Evolutionary conservation across 768 basidiomycete genomes (phyloP).

Genomic region (Calocera viscosa): DNA sequence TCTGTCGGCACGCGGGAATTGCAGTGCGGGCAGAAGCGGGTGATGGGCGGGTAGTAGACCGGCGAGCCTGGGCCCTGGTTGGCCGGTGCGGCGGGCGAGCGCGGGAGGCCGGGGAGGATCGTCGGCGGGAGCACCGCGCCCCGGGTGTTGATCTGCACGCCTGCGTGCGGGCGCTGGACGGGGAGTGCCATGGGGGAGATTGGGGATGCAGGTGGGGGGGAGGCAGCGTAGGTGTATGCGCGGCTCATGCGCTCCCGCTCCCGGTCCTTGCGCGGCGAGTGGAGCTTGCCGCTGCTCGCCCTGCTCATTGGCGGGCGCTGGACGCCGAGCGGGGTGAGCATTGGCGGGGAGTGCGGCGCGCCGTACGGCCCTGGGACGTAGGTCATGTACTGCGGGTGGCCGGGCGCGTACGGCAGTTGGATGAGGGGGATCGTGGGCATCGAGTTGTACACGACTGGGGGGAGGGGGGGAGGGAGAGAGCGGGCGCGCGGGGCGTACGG

Average conservation of each 20-base stretch:
- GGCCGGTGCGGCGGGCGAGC: neutral
- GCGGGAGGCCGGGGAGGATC: neutral
- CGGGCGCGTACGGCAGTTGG: neutral
- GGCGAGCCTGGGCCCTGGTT: neutral
- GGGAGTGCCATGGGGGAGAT: neutral
- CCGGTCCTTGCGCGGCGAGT: neutral
- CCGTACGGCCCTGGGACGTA: neutral
- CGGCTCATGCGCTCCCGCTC: neutral
- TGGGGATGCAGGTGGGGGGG: neutral
- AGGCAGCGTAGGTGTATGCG: neutral
- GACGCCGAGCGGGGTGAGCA: neutral
- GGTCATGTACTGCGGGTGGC: neutral
- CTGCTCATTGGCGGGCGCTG: neutral
- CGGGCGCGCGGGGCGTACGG: neutral
- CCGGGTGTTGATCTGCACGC: neutral
- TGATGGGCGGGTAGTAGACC: neutral
- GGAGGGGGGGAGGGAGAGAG: neutral
- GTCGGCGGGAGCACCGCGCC: neutral
- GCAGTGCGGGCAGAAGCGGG: conserved; percentile 7
- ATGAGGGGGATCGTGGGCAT: neutral
- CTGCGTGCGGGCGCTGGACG: neutral
- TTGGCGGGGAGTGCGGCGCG: neutral
- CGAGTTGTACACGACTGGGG: neutral
- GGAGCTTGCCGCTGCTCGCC: neutral
- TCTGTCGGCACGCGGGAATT: neutral